Conservation (phyloP, 805 yeast species). For the Blastobotrys mokoenaii region DNA sequence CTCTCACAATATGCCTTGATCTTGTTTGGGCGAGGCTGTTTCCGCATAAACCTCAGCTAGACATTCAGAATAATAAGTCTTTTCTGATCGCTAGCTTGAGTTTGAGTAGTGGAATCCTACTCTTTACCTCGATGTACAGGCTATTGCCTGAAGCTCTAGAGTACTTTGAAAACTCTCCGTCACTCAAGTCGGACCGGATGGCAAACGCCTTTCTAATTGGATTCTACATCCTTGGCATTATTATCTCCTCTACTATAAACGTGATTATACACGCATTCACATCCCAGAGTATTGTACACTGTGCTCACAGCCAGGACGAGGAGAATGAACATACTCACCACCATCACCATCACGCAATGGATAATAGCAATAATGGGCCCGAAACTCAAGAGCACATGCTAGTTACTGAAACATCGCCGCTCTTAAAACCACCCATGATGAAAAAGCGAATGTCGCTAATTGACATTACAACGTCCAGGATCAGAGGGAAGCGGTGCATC, state of each 20-base stretch:
- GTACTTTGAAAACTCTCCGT: conserved; percentile 34
- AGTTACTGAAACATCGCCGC: neutral
- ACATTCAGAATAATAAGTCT: conserved; percentile 49
- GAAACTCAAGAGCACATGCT: neutral
- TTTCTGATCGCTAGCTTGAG: conserved; percentile 71
- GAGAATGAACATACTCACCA: conserved; percentile 8
- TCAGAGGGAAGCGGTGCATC: conserved; percentile 21
- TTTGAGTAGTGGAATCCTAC: conserved; percentile 72
- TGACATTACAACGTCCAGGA: conserved; percentile 12
- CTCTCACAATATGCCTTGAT: conserved; percentile 56
- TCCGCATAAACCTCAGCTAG: conserved; percentile 29
- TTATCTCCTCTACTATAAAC: conserved; percentile 53
- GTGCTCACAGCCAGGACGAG: conserved; percentile 52
- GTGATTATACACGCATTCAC: conserved; percentile 62
- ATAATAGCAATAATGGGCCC: neutral
- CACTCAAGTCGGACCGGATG: conserved; percentile 18
- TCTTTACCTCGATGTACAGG: conserved; percentile 66
- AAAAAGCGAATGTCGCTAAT: conserved; percentile 6
- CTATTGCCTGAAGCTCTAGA: conserved; percentile 60
- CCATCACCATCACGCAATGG: conserved; percentile 1
- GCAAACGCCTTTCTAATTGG: conserved; percentile 33
- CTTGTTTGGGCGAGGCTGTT: conserved; percentile 41
- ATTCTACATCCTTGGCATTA: conserved; percentile 50
- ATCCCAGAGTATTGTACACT: conserved; percentile 76
- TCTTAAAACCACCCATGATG: neutral